phyloP scores from a whole-genome alignment of 2,329 filamentous ascomycete species.

The Hypoxylon sp. region DNA sequence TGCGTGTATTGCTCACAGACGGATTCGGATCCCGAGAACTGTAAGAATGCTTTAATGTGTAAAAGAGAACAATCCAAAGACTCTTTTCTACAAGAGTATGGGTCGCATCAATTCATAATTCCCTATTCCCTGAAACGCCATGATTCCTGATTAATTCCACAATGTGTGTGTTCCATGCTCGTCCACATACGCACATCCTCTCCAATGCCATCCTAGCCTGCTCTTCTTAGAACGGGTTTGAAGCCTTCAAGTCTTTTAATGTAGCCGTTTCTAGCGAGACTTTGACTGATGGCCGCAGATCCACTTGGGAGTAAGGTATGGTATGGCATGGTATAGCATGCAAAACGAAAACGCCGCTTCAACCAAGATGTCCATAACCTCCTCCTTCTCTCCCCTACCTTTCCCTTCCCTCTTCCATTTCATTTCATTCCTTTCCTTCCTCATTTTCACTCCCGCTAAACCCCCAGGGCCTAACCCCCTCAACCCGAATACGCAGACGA shows the following conservation, averaged over 20 bases:
- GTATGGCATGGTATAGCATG: not conserved
- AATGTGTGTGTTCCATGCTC: slow-evolving; percentile 6
- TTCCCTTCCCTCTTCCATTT: not conserved
- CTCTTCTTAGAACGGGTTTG: not conserved
- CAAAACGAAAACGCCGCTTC: not conserved
- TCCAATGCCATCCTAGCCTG: not conserved
- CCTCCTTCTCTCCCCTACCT: not conserved
- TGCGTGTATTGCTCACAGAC: not conserved
- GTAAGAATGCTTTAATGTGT: slow-evolving; percentile 2
- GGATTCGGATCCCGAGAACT: not conserved
- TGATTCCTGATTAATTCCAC: slow-evolving; percentile 4
- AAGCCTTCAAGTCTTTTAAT: not conserved
- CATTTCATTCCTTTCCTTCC: not conserved
- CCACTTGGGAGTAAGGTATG: not conserved
- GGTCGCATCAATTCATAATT: not conserved
- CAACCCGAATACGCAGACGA: slow-evolving; percentile 38
- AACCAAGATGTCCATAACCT: not conserved
- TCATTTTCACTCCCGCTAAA: not conserved
- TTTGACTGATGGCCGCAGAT: not conserved
- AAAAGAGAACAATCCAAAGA: slow-evolving; percentile 3
- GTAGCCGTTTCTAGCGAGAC: not conserved
- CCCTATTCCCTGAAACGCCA: slow-evolving; percentile 14
- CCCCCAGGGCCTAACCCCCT: not conserved
- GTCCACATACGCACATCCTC: not conserved
- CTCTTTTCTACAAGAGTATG: slow-evolving; percentile 10